Evolutionary conservation across 73 alveolate species (phyloP), one percentile per base, ranked within the genome.

Genomic region (Paramecium bursaria): DNA sequence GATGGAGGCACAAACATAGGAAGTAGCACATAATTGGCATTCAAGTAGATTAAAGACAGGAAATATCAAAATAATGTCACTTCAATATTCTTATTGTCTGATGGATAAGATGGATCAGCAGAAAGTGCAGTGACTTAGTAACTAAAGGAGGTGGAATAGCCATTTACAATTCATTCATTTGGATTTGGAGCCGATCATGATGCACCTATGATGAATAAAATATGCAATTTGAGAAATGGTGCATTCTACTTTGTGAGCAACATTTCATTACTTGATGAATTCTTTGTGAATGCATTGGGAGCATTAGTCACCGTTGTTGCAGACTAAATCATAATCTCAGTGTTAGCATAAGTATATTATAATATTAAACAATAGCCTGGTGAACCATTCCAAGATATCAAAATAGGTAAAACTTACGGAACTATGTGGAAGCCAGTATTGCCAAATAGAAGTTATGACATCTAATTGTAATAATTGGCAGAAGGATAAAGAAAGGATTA

Each of bases 101-200:
- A 92, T 77, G 97, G 97, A 26, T 33, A 74, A 55, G 97, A 91
- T 61, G 77, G 74, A 2, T 9, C 14, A 2, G 85, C 82, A 17
- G 35, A 50, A 15, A 23, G 2, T 2, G 44, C 46, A 15, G 48
- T 13, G 48, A 76, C 44, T 33, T 49, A 86, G 39, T 46, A 75
- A 3, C 73, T 74, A n/a, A 86, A 74, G 48, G 25, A 47, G 17
- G 73, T 75, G 25, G 75, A 74, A 10, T 33, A 61, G 14, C 33
- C 80, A 25, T 91, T 86, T 48, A 75, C 96, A 55, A 46, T 91
- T n/a, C 96, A 91, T 88, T 53, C 96, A 15, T 91, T 91, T 88
- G 96, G 96, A 0, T 91, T 86, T 75, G 96, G 96, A 30, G 60
- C 86, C 2, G 96, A 91, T 85, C 93, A 91, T 73, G 96, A 91